Base-by-base conservation (phyloP, 2,329 filamentous ascomycete genomes). In the Penicillium aurantiogriseum region DNA sequence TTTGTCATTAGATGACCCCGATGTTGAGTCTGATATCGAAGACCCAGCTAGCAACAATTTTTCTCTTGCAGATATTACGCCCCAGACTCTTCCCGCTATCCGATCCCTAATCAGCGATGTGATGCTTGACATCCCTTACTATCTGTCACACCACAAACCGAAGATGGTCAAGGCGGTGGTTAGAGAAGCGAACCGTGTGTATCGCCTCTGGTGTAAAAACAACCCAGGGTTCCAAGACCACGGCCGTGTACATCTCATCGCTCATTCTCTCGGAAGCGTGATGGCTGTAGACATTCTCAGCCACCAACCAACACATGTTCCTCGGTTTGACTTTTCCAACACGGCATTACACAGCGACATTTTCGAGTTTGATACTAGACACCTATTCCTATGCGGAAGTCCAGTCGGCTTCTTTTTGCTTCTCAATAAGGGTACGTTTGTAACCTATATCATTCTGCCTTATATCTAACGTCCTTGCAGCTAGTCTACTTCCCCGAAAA, bases 61-160 rank as follows among this genome's bases (percentile, higher is more conserved):
- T 69, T 80, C 81, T 0, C 80, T 99, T 15, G 89, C 92, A 65
- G 92, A 97, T 65, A 97, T 99, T 63, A 96, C 96, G 5, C 92
- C 92, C 1, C 85, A 88, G 42, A 94, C 91, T 0, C 90, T 99
- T 31, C 92, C 93, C 0, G 92, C 91, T 0, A 89, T 99, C n/a
- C 88, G 94, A 45, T 91, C 89, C 69, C 86, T 99, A 71, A 95
- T 99, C 60, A 95, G 90, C 42, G 94, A 99, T 72, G 91, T 99
- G 66, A 97, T 99, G 91, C 88, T 97, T 49, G 94, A 99, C 71
- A 93, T 99, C 49, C 94, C 94, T 0, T 97, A 96, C 71, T 99
- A 97, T 76, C 88, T 99, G 77, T 97, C 93, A 0, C 90, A 95
- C 58, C 93, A 97, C 76, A 96, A 97, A 69, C 85, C 88, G 4